Evolutionary conservation across 2,329 filamentous ascomycete genomes (phyloP), one percentile per base, ranked within the genome.

Genomic region (Drechslerella stenobrocha): DNA sequence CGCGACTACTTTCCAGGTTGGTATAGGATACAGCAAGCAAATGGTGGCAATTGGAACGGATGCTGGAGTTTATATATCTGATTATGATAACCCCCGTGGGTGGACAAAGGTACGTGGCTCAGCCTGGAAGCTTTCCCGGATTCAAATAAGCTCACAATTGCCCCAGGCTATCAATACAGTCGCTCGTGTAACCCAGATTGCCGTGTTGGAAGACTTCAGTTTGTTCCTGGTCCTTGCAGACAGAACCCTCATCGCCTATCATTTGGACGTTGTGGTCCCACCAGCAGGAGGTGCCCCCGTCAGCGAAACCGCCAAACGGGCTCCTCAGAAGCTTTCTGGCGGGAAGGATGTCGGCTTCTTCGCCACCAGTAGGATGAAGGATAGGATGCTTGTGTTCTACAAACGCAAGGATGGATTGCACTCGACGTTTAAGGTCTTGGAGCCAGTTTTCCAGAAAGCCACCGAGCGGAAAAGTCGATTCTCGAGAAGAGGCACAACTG

Each of bases 261-360:
- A 96, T 55, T 83, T 98, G 40, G 95, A 98, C 74, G 85, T 90
- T 4, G 83, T 98, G 48, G 83, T 82, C 52, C 85, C 81, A 9
- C 70, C 52, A 18, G 65, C 71, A 40, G 42, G 58, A 28, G 72
- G 72, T 26, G 55, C 52, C 9, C 52, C 65, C 24, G 58, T 52
- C 51, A 57, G 60, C 63, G 61, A 67, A 22, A 57, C 70, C 6
- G 44, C 58, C 3, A 73, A 73, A 2, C 85, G 88, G 70, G 90
- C 93, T n/a, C 93, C 93, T 0, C 92, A 97, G 75, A 90, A 92
- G 73, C 82, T 98, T 30, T 88, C 86, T 1, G 86, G 87, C 24
- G 88, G 87, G 70, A 89, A 93, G 75, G 93, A 98, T 74, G 91
- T 98, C 18, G 89, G 91, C 11, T 98, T 97, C 80, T 98, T 98